Conservation (phyloP, 2,329 filamentous ascomycete species). For the Apiospora pterosperma region DNA sequence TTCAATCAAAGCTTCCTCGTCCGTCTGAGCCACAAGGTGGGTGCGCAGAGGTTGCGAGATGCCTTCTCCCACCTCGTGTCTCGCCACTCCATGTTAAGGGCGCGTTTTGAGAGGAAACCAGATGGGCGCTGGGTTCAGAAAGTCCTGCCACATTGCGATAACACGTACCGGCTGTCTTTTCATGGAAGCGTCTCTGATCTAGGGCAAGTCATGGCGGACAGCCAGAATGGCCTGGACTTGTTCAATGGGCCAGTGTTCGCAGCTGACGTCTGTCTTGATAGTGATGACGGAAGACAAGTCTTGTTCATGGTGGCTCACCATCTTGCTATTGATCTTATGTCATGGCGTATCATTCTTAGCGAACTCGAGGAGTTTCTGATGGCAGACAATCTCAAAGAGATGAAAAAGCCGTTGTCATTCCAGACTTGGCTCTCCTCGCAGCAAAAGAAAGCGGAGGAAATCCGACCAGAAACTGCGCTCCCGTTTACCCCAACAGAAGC, state of each 20-base stretch:
- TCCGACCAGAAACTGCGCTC: conserved; percentile 3
- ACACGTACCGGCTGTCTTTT: background rate
- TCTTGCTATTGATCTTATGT: background rate
- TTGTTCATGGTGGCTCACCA: background rate
- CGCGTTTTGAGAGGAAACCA: background rate
- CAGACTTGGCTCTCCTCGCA: background rate
- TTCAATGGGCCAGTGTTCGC: background rate
- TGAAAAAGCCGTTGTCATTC: background rate
- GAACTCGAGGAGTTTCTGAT: background rate
- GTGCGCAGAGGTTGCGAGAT: background rate
- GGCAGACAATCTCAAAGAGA: background rate
- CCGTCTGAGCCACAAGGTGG: background rate
- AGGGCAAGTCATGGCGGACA: background rate
- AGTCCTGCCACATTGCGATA: background rate
- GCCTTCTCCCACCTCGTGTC: background rate
- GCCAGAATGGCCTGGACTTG: background rate
- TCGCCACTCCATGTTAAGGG: background rate
- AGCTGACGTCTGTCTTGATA: background rate
- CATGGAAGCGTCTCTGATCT: background rate
- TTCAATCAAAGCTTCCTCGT: conserved; percentile 1
- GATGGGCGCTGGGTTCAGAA: background rate
- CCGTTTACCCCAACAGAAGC: background rate
- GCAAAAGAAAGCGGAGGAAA: conserved; percentile 3
- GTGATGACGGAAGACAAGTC: background rate
- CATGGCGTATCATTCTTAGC: background rate